These are phyloP conservation scores for Ogataea pini DNA, from an alignment of 805 yeast genomes.

Conservation along the genomic window DNA sequence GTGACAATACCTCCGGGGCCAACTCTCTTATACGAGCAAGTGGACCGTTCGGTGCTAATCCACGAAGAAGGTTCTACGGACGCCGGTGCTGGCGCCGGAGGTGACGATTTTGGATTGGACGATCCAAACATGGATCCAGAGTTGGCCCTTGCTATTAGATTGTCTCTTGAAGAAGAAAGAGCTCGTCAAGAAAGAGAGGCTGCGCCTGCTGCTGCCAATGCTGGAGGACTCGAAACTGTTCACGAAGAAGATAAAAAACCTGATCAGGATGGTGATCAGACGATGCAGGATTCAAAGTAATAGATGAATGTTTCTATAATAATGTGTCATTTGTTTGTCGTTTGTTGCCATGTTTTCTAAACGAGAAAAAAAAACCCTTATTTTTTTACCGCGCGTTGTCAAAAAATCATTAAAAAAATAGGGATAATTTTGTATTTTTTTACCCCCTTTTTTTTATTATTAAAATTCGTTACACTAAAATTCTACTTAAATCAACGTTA, in stretches of 20 bases:
- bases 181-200: conserved; percentile 83
- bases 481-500: not conserved
- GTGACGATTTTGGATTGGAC: conserved; percentile 60
- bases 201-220: conserved; percentile 22
- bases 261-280: conserved; percentile 11
- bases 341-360: not conserved
- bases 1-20: conserved; percentile 90
- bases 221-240: conserved; percentile 19
- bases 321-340: not conserved
- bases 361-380: conserved; percentile 3
- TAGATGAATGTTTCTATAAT: not conserved
- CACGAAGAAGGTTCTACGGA: conserved; percentile 55
- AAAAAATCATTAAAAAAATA: conserved; percentile 10
- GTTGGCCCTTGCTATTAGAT: conserved; percentile 89
- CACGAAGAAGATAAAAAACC: conserved; percentile 24
- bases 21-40: conserved; percentile 75
- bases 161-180: conserved; percentile 93
- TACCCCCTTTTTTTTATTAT: not conserved
- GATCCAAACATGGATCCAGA: conserved; percentile 97
- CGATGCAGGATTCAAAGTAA: conserved; percentile 26
- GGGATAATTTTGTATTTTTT: not conserved
- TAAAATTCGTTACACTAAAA: not conserved
- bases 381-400: conserved; percentile 16
- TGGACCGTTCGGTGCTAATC: conserved; percentile 75
- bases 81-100: conserved; percentile 40